phyloP scores from a whole-genome alignment of 1,284 basidiomycete species.

The Mycena sp. region DNA sequence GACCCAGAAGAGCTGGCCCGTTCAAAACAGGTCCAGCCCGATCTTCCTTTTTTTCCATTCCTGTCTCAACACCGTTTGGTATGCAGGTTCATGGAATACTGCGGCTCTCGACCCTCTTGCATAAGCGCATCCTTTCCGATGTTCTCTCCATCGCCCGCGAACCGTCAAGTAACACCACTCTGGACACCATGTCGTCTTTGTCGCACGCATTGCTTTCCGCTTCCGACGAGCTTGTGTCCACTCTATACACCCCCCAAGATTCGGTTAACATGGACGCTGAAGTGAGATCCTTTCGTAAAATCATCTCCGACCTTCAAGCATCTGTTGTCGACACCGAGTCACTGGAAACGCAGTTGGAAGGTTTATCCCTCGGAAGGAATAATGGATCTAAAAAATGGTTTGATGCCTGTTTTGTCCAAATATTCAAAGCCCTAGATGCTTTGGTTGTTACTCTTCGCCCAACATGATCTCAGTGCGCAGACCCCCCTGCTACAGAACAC shows the following conservation, averaged over 20 bases:
- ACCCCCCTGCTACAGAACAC: slow-evolving; percentile 22
- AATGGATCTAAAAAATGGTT: slow-evolving; percentile 62
- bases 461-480: slow-evolving; percentile 19
- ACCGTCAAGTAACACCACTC: slow-evolving; percentile 35
- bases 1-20: slow-evolving; percentile 54
- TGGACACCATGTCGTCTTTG: slow-evolving; percentile 60
- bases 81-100: slow-evolving; percentile 64
- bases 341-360: slow-evolving; percentile 21
- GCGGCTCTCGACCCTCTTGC: slow-evolving; percentile 67
- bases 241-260: slow-evolving; percentile 72
- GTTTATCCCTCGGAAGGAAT: slow-evolving; percentile 32
- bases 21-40: slow-evolving; percentile 63
- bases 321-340: slow-evolving; percentile 33
- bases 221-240: slow-evolving; percentile 71
- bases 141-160: slow-evolving; percentile 49
- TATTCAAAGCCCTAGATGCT: slow-evolving; percentile 49
- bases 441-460: slow-evolving; percentile 27
- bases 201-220: slow-evolving; percentile 62
- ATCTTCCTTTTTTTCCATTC: slow-evolving; percentile 17
- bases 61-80: slow-evolving; percentile 9
- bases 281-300: slow-evolving; percentile 47
- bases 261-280: slow-evolving; percentile 49
- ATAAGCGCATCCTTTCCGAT: slow-evolving; percentile 66
- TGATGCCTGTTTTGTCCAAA: slow-evolving; percentile 67
- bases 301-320: slow-evolving; percentile 48